These are phyloP conservation scores for Fonsecaea erecta DNA, from an alignment of 2,329 filamentous ascomycete genomes.

Conservation along the genomic window DNA sequence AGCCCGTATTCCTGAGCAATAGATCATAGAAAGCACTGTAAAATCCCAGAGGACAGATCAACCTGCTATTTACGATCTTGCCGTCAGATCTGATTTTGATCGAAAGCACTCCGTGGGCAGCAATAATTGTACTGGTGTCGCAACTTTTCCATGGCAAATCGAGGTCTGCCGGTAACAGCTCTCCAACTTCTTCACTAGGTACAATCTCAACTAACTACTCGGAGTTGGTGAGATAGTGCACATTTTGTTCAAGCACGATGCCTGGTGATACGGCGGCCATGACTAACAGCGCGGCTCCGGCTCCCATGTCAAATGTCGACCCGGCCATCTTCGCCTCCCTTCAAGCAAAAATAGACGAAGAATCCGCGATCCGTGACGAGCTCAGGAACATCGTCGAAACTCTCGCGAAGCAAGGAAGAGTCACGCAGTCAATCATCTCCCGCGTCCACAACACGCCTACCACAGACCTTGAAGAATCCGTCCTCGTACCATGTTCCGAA, in stretches of 20 bases:
- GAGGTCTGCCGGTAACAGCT: too few relatives aligned
- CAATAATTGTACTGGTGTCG: too few relatives aligned
- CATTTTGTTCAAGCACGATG: slow-evolving; percentile 13
- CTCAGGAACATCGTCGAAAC: slow-evolving; percentile 79
- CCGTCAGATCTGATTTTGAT: too few relatives aligned
- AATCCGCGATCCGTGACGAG: slow-evolving; percentile 78
- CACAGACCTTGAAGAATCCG: slow-evolving; percentile 63
- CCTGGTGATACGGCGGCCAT: slow-evolving; percentile 28
- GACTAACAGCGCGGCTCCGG: slow-evolving; percentile 26
- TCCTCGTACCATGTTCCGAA: slow-evolving; percentile 71
- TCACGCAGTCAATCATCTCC: slow-evolving; percentile 81
- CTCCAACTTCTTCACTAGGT: background rate
- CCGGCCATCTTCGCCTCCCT: slow-evolving; percentile 84
- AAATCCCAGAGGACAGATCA: too few relatives aligned
- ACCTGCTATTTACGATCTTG: too few relatives aligned
- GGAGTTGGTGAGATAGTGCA: background rate
- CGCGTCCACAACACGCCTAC: slow-evolving; percentile 86
- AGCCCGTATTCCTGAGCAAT: too few relatives aligned
- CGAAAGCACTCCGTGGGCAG: too few relatives aligned
- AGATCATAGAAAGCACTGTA: too few relatives aligned
- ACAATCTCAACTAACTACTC: background rate
- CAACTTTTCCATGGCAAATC: too few relatives aligned
- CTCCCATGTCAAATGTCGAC: slow-evolving; percentile 66
- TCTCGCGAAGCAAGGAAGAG: slow-evolving; percentile 79
- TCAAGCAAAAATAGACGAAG: slow-evolving; percentile 87